A percentile compares a stretch with the other conserved stretches of the same genome.
Evolutionary conservation across 2,329 filamentous ascomycete species (phyloP).

Genomic region (Parascedosporium putredinis): DNA sequence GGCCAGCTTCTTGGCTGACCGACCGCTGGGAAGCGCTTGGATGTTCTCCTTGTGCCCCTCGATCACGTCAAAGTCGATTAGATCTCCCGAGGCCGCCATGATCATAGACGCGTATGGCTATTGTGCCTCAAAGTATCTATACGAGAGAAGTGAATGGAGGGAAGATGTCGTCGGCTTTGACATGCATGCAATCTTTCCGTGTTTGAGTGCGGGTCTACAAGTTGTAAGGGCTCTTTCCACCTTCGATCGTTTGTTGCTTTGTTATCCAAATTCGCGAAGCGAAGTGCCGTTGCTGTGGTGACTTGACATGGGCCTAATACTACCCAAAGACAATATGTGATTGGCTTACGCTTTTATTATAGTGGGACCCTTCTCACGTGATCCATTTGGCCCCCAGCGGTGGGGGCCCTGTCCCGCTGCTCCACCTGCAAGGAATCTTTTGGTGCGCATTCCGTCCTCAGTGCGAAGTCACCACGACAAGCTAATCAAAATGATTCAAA

Average conservation of each 20-base stretch:
- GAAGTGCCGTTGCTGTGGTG: neutral
- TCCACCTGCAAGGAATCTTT: no score
- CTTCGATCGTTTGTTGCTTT: constrained; percentile 4
- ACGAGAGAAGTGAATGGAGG: neutral
- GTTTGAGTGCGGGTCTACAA: neutral
- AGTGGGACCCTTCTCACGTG: no score
- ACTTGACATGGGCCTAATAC: neutral
- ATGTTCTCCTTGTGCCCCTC: constrained; percentile 98
- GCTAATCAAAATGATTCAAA: no score
- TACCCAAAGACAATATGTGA: neutral
- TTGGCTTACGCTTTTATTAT: neutral
- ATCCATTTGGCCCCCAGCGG: neutral
- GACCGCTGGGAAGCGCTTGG: constrained; percentile 74
- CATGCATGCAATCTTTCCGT: neutral
- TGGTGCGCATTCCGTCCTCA: no score
- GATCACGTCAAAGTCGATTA: constrained; percentile 79
- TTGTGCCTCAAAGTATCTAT: constrained; percentile 3
- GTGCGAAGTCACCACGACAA: no score
- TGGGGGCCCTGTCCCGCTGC: no score
- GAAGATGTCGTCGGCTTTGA: neutral
- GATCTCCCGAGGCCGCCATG: constrained; percentile 41
- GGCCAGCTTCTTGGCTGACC: constrained; percentile 82
- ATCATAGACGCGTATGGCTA: constrained; percentile 12
- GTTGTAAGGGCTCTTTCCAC: no score
- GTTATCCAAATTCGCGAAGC: neutral